phyloP scores from a whole-genome alignment of 1,284 basidiomycete genomes.

The Ceratobasidium sp. region DNA sequence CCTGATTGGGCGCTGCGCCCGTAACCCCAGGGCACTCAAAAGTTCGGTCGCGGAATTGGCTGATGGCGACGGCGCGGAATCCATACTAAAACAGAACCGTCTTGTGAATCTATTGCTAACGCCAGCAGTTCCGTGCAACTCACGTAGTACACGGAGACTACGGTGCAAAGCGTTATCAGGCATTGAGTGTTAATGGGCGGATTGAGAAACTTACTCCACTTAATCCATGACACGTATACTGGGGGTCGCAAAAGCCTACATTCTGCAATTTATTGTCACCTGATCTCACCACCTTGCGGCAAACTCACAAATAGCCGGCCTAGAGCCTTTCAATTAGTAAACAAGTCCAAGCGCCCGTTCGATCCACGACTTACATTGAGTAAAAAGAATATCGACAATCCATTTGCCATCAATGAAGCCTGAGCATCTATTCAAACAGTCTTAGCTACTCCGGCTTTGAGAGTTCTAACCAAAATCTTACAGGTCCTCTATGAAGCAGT shows the following conservation, averaged over 20 bases:
- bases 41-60: slow-evolving; percentile 59
- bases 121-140: slow-evolving; percentile 55
- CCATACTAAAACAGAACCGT: slow-evolving; percentile 50
- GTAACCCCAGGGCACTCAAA: slow-evolving; percentile 60
- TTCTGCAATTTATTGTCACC: neutral
- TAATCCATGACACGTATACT: slow-evolving; percentile 61
- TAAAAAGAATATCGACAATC: slow-evolving; percentile 55
- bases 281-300: neutral
- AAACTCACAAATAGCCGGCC: slow-evolving; percentile 57
- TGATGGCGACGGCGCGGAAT: slow-evolving; percentile 59
- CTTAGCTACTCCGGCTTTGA: neutral
- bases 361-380: slow-evolving; percentile 22
- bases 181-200: no score
- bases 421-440: slow-evolving; percentile 36
- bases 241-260: slow-evolving; percentile 56
- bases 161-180: no score
- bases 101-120: slow-evolving; percentile 50
- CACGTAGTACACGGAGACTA: slow-evolving; percentile 49
- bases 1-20: slow-evolving; percentile 57
- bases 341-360: slow-evolving; percentile 24
- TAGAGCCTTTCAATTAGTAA: neutral
- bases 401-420: slow-evolving; percentile 51
- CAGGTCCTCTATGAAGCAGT: neutral
- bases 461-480: neutral
- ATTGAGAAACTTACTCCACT: slow-evolving; percentile 53